phyloP scores from a whole-genome alignment of 768 basidiomycete genomes.

The Asterophora lycoperdoides region DNA sequence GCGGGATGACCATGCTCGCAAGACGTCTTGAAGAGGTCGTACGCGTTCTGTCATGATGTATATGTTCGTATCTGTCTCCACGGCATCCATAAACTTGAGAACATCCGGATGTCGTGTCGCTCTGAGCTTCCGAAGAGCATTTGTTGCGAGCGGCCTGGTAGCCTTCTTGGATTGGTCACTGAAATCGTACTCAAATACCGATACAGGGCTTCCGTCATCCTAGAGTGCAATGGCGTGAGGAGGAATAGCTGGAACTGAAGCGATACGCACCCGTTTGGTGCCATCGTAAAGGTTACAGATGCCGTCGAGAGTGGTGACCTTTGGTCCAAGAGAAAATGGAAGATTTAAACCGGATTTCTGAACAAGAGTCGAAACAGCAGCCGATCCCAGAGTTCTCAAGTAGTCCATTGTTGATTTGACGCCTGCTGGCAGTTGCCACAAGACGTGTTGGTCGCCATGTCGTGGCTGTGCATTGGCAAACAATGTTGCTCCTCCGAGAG shows the following conservation, averaged over 20 bases:
- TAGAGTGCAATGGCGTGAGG: conserved; percentile 28
- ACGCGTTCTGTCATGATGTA: conserved; percentile 96
- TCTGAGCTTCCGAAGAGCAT: conserved; percentile 85
- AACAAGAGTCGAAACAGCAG: conserved; percentile 85
- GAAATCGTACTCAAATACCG: conserved; percentile 90
- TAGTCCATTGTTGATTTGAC: conserved; percentile 60
- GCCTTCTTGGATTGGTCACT: conserved; percentile 55
- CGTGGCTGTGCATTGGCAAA: conserved; percentile 3
- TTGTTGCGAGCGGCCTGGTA: conserved; percentile 74
- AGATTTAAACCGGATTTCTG: conserved; percentile 89
- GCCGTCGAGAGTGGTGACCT: conserved; percentile 61
- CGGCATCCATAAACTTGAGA: conserved; percentile 90
- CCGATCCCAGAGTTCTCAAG: conserved; percentile 74
- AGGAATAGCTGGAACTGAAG: neutral
- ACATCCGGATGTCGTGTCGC: conserved; percentile 94
- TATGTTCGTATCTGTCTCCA: conserved; percentile 82
- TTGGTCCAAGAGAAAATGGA: conserved; percentile 79
- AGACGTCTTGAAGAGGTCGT: conserved; percentile 58
- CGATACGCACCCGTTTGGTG: conserved; percentile 66
- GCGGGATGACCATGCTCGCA: conserved; percentile 62
- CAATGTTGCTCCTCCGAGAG: neutral
- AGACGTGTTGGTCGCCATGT: neutral
- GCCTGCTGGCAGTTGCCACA: neutral
- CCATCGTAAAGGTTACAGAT: conserved; percentile 88
- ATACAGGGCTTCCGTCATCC: conserved; percentile 86